A percentile compares a stretch with the other conserved stretches of the same genome.
Evolutionary conservation across 148 eudicot species (phyloP).

Genomic region (Amaranthus cruentus): DNA sequence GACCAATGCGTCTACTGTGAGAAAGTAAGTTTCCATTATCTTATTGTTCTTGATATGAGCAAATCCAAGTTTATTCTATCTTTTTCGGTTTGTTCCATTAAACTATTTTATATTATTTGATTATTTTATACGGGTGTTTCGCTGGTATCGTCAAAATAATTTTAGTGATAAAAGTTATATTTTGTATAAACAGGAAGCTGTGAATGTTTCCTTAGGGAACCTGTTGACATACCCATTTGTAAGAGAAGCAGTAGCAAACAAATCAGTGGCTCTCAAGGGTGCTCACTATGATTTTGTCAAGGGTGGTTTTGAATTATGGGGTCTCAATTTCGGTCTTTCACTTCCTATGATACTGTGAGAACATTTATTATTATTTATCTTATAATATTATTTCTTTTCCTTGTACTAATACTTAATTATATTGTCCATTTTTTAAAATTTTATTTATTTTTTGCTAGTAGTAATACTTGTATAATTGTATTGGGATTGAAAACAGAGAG

Average conservation of each 20-base stretch:
- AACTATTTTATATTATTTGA: no score
- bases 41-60: no score
- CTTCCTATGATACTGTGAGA: slow-evolving; percentile 30
- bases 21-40: slow-evolving; percentile 33
- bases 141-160: neutral
- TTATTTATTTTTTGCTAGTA: neutral
- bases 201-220: slow-evolving; percentile 77
- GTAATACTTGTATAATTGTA: neutral
- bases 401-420: no score
- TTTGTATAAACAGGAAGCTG: slow-evolving; percentile 68
- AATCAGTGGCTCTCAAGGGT: slow-evolving; percentile 56
- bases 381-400: neutral
- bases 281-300: slow-evolving; percentile 81
- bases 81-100: no score
- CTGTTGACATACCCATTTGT: slow-evolving; percentile 89
- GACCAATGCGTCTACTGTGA: slow-evolving; percentile 66
- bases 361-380: neutral
- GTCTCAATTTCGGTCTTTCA: slow-evolving; percentile 45
- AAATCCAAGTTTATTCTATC: no score
- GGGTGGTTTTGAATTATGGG: slow-evolving; percentile 70
- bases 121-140: no score
- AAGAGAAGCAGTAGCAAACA: slow-evolving; percentile 54
- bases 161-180: neutral
- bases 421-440: no score
- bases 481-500: slow-evolving; percentile 37